Conservation (phyloP, 2,329 filamentous ascomycete genomes). For the Parastagonospora avenae region DNA sequence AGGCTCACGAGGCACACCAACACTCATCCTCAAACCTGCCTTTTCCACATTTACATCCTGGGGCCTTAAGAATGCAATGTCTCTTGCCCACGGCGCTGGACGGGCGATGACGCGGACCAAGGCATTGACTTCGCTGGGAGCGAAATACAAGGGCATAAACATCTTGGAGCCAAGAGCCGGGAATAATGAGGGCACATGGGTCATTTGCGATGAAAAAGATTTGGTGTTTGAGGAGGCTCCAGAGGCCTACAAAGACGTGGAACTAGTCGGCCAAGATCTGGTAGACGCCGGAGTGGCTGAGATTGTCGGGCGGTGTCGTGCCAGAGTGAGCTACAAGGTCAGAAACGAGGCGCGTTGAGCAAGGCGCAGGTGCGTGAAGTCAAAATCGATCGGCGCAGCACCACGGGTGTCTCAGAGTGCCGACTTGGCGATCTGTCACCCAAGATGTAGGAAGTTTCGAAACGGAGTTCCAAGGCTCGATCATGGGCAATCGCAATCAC, state of each 20-base stretch:
- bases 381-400: neutral
- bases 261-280: constrained; percentile 44
- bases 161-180: constrained; percentile 28
- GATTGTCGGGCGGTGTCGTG: constrained; percentile 40
- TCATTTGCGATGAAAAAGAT: constrained; percentile 47
- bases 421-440: neutral
- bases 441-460: neutral
- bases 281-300: constrained; percentile 37
- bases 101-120: constrained; percentile 46
- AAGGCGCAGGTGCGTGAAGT: neutral
- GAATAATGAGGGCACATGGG: constrained; percentile 39
- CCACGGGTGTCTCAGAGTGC: neutral
- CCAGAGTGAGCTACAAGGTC: constrained; percentile 48
- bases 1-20: constrained; percentile 47
- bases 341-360: constrained; percentile 34
- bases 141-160: constrained; percentile 43
- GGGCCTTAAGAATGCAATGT: constrained; percentile 42
- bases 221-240: constrained; percentile 48
- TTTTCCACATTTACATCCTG: constrained; percentile 33
- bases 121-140: constrained; percentile 33
- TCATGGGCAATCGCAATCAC: neutral
- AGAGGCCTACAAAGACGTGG: constrained; percentile 48
- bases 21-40: constrained; percentile 42
- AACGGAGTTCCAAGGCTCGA: neutral
- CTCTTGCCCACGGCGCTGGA: constrained; percentile 47